Evolutionary conservation across 148 eudicot species (phyloP), one percentile per base, ranked within the genome.

Genomic region (Rhododendron molle): DNA sequence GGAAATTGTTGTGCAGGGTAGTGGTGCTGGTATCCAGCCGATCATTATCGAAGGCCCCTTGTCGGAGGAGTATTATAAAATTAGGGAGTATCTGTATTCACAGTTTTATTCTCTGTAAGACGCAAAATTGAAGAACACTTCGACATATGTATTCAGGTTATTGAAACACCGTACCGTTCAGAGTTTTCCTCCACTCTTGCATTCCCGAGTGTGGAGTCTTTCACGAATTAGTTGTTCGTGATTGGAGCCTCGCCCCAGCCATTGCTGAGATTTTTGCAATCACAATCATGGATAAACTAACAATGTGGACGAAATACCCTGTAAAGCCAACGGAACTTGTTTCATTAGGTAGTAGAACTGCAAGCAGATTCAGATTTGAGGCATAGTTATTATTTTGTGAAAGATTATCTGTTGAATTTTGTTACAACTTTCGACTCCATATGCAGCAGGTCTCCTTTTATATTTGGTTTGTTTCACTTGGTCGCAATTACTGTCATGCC

Each of bases 21-120:
- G 98, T 84, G 92, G 89, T 85, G 88, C 91, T 40, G 93, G 93
- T 83, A 90, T 92, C 88, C 99, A 95, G 85, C 98, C 95, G 81
- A 90, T 95, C 72, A 89, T 97, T 47, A 90, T 97, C 15, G 99
- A 97, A 93, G 98, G 99, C 40, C 99, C 99, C 79, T 86, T 95
- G 58, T 86, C 95, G 0, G 98, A 91, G 88, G 98, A 97, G 79
- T 97, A 94, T 83, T 97, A 97, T 36, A 92, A 93, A 91, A 93
- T 95, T 43, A 90, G 96, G 81, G 98, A 97, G 60, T 85, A 90
- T 89, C 91, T 97, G 1, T 97, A 93, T 88, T 92, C 95, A 0
- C 99, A 95, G 73, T 95, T 92, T 84, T 97, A 97, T 87, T 87
- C 97, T 65, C 92, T 95, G 16, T 96, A 91, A 89, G 65, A 67